Base-by-base conservation (phyloP, 148 eudicot species). In the Rhododendron mucronatum region DNA sequence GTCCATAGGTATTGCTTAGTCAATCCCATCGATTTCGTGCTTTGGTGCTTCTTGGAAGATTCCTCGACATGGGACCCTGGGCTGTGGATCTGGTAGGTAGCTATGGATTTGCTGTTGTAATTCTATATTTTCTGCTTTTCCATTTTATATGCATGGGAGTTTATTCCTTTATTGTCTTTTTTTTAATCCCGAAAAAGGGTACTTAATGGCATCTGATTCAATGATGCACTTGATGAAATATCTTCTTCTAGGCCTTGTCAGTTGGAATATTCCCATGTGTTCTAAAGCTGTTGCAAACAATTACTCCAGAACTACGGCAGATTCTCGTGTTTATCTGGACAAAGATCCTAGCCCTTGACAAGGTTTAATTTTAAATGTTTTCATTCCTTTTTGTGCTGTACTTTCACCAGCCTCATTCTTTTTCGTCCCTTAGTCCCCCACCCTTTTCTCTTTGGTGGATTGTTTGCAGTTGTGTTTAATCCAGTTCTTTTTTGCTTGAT, bases 31-130 rank as follows among this genome's bases (percentile, higher is more conserved):
- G 99, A 39, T 95, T 93, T 85, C 98, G 96, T 85, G 99, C 99
- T 47, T 89, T 97, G 92, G 98, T 97, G 86, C 98, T 97, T 84
- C 96, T 97, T 87, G 99, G 99, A 86, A 92, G 99, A 91, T 97
- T 95, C 90, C 95, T 97, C 55, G 99, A 97, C 87, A 97, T 97
- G 99, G 99, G 99, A 44, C 93, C 97, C 30, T 97, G 99, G 99
- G 99, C 99, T 83, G 99, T 97, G 61, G 95, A 97, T 90, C 92
- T 95, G 99, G 99, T 97, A 93, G 30, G 76, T 88, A 85, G 41
- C 84, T 86, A 37, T 79, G 74, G 83, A 69, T 57, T 48, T 75
- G 23, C 57, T 67, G 50, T 73, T 85, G 73, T 57, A 5, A 61
- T 33, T 8, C 48, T 69, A 13, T 61, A 47, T 28, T 82, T 45